Evolutionary conservation across 1,139 yeast species (phyloP).

Genomic region (Geotrichum macrosporum): DNA sequence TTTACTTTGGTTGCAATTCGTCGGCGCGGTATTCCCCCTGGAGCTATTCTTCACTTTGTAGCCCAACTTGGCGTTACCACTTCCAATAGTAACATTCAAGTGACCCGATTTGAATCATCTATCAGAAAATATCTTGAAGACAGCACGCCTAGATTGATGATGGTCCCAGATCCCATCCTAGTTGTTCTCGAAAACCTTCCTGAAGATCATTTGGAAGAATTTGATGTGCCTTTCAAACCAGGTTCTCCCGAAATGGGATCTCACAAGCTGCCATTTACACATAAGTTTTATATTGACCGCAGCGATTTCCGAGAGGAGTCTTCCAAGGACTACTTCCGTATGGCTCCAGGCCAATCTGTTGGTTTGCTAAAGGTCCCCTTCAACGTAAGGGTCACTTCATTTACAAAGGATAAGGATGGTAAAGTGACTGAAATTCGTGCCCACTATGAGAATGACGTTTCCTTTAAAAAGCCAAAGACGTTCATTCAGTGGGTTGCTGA

Average conservation of each 20-base stretch:
- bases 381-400: constrained; percentile 68
- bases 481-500: constrained; percentile 96
- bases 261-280: constrained; percentile 73
- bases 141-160: constrained; percentile 92
- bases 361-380: constrained; percentile 93
- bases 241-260: constrained; percentile 70
- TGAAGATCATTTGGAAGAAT: constrained; percentile 64
- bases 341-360: constrained; percentile 91
- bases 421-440: constrained; percentile 67
- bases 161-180: constrained; percentile 81
- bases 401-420: constrained; percentile 61
- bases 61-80: constrained; percentile 97
- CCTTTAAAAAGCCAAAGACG: constrained; percentile 78
- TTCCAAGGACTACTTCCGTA: constrained; percentile 67
- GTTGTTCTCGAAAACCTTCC: constrained; percentile 77
- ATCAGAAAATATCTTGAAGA: constrained; percentile 84
- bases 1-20: constrained; percentile 91
- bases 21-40: constrained; percentile 99
- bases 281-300: constrained; percentile 75
- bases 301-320: constrained; percentile 75
- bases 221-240: constrained; percentile 85
- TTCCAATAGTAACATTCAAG: constrained; percentile 85
- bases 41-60: constrained; percentile 88
- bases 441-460: constrained; percentile 65
- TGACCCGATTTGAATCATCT: constrained; percentile 80